A percentile compares a stretch with the other conserved stretches of the same genome.
Evolutionary conservation across 441 rosid genomes (phyloP).

Genomic region (Eruca vesicaria): DNA sequence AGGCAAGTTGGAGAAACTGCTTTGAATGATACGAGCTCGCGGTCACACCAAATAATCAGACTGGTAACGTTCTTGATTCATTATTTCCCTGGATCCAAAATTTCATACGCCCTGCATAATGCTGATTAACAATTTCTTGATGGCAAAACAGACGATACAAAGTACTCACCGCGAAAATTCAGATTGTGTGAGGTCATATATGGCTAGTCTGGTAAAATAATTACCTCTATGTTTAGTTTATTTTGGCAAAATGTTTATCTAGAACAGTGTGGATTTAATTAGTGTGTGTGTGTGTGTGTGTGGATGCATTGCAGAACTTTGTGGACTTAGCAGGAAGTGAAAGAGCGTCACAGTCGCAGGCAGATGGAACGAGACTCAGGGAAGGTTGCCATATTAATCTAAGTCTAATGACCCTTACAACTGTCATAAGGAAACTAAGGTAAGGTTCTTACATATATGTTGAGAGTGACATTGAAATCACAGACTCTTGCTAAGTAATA

Average conservation of each 20-base stretch:
- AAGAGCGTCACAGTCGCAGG: constrained; percentile 95
- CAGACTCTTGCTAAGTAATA: background rate
- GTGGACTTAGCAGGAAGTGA: constrained; percentile 99
- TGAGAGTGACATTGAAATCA: background rate
- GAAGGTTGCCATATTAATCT: constrained; percentile 99
- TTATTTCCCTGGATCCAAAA: background rate
- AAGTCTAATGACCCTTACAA: constrained; percentile 97
- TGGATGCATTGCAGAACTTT: constrained; percentile 65
- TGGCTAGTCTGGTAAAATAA: constrained; percentile 84
- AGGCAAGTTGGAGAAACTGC: constrained; percentile 99
- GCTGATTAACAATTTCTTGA: constrained; percentile 30
- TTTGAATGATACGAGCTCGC: constrained; percentile 88
- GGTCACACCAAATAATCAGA: constrained; percentile 97
- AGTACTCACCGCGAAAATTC: constrained; percentile 94
- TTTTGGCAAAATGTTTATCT: background rate
- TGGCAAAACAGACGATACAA: constrained; percentile 65
- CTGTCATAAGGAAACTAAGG: constrained; percentile 98
- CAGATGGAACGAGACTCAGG: constrained; percentile 92
- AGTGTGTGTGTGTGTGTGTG: background rate
- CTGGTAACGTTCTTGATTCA: constrained; percentile 53
- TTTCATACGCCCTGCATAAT: background rate
- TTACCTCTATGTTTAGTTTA: background rate
- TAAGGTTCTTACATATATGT: constrained; percentile 17
- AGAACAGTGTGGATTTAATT: constrained; percentile 6
- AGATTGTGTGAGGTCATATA: constrained; percentile 90